Percentiles rank a stretch among this genome's conserved stretches.
phyloP scores from a whole-genome alignment of 2,329 filamentous ascomycete genomes.

The Aspergillus pseudoviridinutans region DNA sequence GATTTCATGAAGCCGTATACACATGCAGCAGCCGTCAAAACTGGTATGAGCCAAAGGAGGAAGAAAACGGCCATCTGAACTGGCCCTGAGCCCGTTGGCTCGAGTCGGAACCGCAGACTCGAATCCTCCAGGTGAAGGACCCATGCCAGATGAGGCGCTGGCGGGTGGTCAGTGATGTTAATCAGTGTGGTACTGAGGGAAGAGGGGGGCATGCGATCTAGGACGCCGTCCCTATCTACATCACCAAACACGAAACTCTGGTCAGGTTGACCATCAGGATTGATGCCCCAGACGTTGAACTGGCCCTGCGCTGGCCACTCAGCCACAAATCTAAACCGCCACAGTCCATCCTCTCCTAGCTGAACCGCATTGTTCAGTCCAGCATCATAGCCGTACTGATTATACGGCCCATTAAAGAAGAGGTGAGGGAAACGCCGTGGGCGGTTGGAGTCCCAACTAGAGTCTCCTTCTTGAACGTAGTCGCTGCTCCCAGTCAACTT shows the following conservation, averaged over 20 bases:
- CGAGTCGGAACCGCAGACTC: conserved; percentile 48
- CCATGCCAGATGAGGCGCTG: conserved; percentile 54
- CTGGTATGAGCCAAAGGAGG: conserved; percentile 52
- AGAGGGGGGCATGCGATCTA: conserved; percentile 60
- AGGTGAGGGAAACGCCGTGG: conserved; percentile 58
- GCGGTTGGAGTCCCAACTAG: conserved; percentile 36
- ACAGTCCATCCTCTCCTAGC: conserved; percentile 48
- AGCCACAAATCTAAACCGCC: conserved; percentile 58
- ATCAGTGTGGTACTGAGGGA: conserved; percentile 53
- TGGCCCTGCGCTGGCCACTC: conserved; percentile 62
- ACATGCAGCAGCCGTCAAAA: conserved; percentile 47
- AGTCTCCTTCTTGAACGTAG: conserved; percentile 59
- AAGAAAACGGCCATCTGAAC: conserved; percentile 53
- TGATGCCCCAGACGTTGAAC: conserved; percentile 65
- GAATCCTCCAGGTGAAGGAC: conserved; percentile 54
- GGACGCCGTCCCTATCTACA: conserved; percentile 55
- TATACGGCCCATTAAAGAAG: conserved; percentile 60
- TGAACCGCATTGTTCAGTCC: conserved; percentile 54
- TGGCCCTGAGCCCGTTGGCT: conserved; percentile 52
- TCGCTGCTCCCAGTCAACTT: conserved; percentile 55
- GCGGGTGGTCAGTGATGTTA: conserved; percentile 56
- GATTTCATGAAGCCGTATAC: conserved; percentile 57
- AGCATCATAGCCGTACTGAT: conserved; percentile 61
- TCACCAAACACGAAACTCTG: conserved; percentile 58
- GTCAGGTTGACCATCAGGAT: conserved; percentile 60